Conservation (phyloP, 1,139 yeast species). For the Kodamaea alishanica region DNA sequence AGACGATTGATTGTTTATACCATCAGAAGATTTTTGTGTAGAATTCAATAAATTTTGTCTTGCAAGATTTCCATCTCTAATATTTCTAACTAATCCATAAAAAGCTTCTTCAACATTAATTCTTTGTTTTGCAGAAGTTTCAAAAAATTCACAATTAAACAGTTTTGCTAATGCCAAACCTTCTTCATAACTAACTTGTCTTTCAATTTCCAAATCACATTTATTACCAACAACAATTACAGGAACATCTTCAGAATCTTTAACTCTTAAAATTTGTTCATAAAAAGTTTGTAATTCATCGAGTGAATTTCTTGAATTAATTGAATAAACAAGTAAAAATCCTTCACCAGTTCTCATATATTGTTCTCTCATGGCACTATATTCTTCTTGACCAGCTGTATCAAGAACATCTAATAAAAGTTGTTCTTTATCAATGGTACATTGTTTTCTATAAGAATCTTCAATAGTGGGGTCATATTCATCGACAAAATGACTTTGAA, state of each 20-base stretch:
- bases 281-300: slow-evolving; percentile 76
- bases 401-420: slow-evolving; percentile 74
- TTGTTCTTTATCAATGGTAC: slow-evolving; percentile 49
- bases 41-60: neutral
- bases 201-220: slow-evolving; percentile 71
- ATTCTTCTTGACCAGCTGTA: slow-evolving; percentile 98
- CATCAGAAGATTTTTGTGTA: too few species aligned
- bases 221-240: slow-evolving; percentile 75
- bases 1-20: too few species aligned
- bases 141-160: slow-evolving; percentile 78
- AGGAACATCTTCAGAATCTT: slow-evolving; percentile 72
- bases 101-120: slow-evolving; percentile 94
- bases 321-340: slow-evolving; percentile 77
- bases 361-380: slow-evolving; percentile 92
- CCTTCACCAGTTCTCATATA: slow-evolving; percentile 95
- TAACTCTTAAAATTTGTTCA: slow-evolving; percentile 82
- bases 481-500: slow-evolving; percentile 89
- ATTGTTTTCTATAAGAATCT: slow-evolving; percentile 61
- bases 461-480: slow-evolving; percentile 98
- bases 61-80: slow-evolving; percentile 39
- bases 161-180: slow-evolving; percentile 74
- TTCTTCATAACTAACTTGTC: slow-evolving; percentile 79
- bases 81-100: slow-evolving; percentile 65
- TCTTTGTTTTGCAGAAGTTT: slow-evolving; percentile 90
- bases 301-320: slow-evolving; percentile 73